Base-by-base conservation (phyloP, 2,329 filamentous ascomycete genomes). In the Monilinia vaccinii-corymbosi region DNA sequence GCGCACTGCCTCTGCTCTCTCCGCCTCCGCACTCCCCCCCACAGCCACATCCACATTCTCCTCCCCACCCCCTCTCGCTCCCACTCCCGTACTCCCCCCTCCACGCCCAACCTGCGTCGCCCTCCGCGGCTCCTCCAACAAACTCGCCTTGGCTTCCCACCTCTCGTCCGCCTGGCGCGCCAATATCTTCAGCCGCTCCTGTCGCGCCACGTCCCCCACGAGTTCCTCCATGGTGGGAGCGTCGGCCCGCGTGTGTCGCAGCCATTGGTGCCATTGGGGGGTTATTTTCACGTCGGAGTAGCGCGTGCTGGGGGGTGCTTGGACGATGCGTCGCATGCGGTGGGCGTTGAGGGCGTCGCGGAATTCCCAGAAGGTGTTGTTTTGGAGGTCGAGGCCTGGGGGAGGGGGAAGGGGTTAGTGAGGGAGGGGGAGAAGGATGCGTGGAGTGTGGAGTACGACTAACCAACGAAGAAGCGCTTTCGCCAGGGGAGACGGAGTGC, bases 321-420 rank as follows among this genome's bases (percentile, higher is more conserved):
- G 69, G 52, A 86, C 82, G 64, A 86, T 85, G 70, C 84, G 81
- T 36, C 84, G 81, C 78, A 80, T 81, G 65, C 81, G 79, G 38
- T 70, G 66, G 40, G 72, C 67, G 61, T 67, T 61, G 38, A 66
- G 62, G 6, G 61, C 62, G 65, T 85, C 79, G 61, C 78, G 78
- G 73, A 87, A 86, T 68, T 86, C 82, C 84, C 85, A 88, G 75
- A 81, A 88, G 4, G 84, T 86, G 74, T 87, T 87, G 59, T 84
- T 83, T 28, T 81, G 69, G 61, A 87, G 81, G 69, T 88, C 85
- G 67, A 80, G 77, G 65, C 85, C 84, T 87, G 64, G 25, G 50
- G 28, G 38, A 40, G 38, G 38, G 16, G 14, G 18, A 16, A 5
- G 16, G 38, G 11, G 34, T 11, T 13, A 36, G 34, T 4, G 25